Conservation (phyloP, 2,329 filamentous ascomycete species). For the Lachnellula subtilissima region DNA sequence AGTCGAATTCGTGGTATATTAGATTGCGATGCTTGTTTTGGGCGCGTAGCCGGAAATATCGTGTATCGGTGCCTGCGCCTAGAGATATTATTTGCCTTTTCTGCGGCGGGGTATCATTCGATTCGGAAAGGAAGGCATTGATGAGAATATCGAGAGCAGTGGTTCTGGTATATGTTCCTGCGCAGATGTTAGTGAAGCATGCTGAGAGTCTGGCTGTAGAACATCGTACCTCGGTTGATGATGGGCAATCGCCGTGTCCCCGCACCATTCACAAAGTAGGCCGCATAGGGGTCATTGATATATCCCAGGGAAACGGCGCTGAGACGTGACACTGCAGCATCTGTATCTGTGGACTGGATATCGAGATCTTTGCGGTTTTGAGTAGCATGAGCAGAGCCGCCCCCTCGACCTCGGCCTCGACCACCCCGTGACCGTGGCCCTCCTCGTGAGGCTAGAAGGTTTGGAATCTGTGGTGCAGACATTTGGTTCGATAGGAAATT, state of each 20-base stretch:
- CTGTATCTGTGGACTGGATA: conserved; percentile 85
- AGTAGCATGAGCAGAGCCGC: conserved; percentile 16
- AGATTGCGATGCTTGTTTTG: conserved; percentile 37
- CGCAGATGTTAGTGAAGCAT: neutral
- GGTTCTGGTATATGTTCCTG: conserved; percentile 90
- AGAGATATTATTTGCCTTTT: conserved; percentile 80
- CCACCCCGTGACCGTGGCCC: conserved; percentile 35
- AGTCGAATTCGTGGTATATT: conserved; percentile 90
- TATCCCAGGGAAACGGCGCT: conserved; percentile 87
- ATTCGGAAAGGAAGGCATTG: conserved; percentile 57
- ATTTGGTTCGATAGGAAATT: conserved; percentile 38
- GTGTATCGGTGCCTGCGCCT: conserved; percentile 89
- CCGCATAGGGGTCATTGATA: conserved; percentile 74
- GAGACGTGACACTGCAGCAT: conserved; percentile 82
- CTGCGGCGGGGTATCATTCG: conserved; percentile 16
- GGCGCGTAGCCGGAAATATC: conserved; percentile 65
- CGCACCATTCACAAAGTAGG: conserved; percentile 57
- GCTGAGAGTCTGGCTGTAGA: neutral
- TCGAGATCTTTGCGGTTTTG: conserved; percentile 58
- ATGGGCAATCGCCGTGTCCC: conserved; percentile 71
- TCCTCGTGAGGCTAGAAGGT: conserved; percentile 59
- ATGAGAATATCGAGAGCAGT: conserved; percentile 76
- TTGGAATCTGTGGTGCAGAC: conserved; percentile 72
- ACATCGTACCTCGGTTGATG: conserved; percentile 75
- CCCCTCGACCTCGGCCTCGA: conserved; percentile 17